Evolutionary conservation across 495 filamentous ascomycete genomes (phyloP).

Genomic region (Hyaloscypha variabilis): DNA sequence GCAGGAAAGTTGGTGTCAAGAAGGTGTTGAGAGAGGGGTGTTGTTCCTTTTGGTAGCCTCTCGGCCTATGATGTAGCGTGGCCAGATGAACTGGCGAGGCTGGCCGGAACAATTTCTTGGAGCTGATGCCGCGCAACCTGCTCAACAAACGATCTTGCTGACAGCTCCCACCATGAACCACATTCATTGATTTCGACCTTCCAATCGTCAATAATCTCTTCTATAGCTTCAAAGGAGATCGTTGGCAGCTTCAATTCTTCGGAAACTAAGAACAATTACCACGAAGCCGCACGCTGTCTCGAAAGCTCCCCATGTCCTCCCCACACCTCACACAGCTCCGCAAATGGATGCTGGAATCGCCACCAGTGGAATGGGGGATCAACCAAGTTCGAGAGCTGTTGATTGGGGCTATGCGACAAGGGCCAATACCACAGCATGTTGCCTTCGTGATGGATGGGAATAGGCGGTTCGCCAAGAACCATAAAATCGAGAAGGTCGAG

Average conservation of each 20-base stretch:
- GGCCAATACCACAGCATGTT: constrained; percentile 89
- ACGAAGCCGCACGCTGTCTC: neutral
- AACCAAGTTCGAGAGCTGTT: constrained; percentile 74
- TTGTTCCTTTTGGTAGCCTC: constrained; percentile 11
- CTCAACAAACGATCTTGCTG: neutral
- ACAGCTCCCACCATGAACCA: neutral
- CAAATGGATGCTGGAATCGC: constrained; percentile 87
- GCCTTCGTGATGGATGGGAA: constrained; percentile 99
- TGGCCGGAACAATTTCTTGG: constrained; percentile 9
- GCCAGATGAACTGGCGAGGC: constrained; percentile 8
- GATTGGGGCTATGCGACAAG: constrained; percentile 85
- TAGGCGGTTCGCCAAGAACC: constrained; percentile 81
- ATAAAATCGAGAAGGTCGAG: constrained; percentile 94
- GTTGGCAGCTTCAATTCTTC: neutral
- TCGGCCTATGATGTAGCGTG: constrained; percentile 8
- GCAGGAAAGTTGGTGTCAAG: neutral
- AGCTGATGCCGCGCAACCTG: neutral
- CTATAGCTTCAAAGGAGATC: neutral
- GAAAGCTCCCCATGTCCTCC: constrained; percentile 48
- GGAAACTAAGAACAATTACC: neutral
- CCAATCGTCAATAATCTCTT: neutral
- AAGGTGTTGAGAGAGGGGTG: neutral
- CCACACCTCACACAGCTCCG: constrained; percentile 74
- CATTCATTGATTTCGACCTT: neutral
- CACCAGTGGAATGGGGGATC: constrained; percentile 83